Base-by-base conservation (phyloP, 257 asterid species). In the Linaria vulgaris region DNA sequence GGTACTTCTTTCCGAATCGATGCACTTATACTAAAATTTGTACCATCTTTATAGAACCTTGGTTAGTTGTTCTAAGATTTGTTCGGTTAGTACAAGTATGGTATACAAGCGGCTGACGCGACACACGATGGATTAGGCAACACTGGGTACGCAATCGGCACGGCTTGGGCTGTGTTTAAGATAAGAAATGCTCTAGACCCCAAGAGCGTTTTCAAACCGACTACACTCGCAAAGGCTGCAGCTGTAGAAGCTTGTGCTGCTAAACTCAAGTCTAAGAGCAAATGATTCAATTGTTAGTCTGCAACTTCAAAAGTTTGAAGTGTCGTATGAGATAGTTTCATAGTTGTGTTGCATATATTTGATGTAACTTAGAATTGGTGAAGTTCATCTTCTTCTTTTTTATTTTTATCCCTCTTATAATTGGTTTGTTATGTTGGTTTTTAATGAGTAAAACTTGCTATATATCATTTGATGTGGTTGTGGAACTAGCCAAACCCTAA, bases 91-190 rank as follows among this genome's bases (percentile, higher is more conserved):
- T 34, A 46, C 79, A 89, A 95, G 67, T 83, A 84, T 15, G 98
- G 98, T 19, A 92, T 84, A 31, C 79, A 79, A 45, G 95, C 96
- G 0, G 96, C 79, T 11, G n/a, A 80, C 69, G 86, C 65, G 70
- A 86, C 95, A 0, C 78, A 75, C 4, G 73, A 71, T 0, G 95
- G 98, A 54, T 47, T 91, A 5, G 95, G 79, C 8, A 96, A 96
- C 1, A 96, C 95, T 17, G 97, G 95, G 65, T 85, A 91, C 63
- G 95, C 94, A 2, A 59, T 88, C 3, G 98, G 96, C 53, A 84
- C 92, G 0, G 96, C 98, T 1, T 88, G 95, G 91, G 85, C 92
- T 2, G 98, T 86, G 57, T 88, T 88, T 50, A 91, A 88, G 79
- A 77, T 86, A 43, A 72, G 96, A 12, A 80, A 84, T 63, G 94